Base-by-base conservation (phyloP, 2,329 filamentous ascomycete genomes). In the Colletotrichum gigasporum region DNA sequence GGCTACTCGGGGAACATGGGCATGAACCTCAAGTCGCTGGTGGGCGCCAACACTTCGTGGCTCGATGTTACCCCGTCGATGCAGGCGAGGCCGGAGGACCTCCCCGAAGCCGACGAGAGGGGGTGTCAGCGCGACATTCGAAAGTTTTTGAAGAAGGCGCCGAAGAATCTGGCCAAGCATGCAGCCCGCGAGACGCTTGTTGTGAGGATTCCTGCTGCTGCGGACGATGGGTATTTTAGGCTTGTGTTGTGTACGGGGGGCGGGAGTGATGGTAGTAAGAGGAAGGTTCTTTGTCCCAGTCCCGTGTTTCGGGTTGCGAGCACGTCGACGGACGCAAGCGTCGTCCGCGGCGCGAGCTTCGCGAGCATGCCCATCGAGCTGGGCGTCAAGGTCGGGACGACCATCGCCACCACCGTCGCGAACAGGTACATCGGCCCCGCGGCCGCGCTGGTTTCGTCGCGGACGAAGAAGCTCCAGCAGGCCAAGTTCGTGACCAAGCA, bases 221-320 rank as follows among this genome's bases (percentile, higher is more conserved):
- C 87, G 0, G 80, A 80, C 0, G 90, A 92, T 72, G 90, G 90
- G 0, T 92, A 92, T 71, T 89, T 91, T 58, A 86, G 90, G 10
- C 77, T 92, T 4, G 85, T 91, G 0, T 78, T 92, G 8, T 91
- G 88, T 65, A 75, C 80, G 0, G 85, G 81, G 0, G 73, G 77
- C 0, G 68, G 58, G 1, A 35, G 45, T 6, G 57, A 56, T 6
- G 64, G 69, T 2, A 34, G 51, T 57, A 85, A 82, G 72, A 85
- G 84, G 68, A 89, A 86, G 69, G 79, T 85, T 0, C 80, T 92
- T 0, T 91, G 89, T 64, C 82, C 84, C 0, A 91, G 88, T 66
- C 90, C 90, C 0, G 84, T 90, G 0, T 92, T 92, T 68, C 83
- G 90, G 14, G 79, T 92, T n/a, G 84, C 90, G 2, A 91, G 89